Percentiles rank a stretch among this genome's conserved stretches.
Evolutionary conservation across 768 basidiomycete genomes (phyloP).

Genomic region (Boletellus emodensis): DNA sequence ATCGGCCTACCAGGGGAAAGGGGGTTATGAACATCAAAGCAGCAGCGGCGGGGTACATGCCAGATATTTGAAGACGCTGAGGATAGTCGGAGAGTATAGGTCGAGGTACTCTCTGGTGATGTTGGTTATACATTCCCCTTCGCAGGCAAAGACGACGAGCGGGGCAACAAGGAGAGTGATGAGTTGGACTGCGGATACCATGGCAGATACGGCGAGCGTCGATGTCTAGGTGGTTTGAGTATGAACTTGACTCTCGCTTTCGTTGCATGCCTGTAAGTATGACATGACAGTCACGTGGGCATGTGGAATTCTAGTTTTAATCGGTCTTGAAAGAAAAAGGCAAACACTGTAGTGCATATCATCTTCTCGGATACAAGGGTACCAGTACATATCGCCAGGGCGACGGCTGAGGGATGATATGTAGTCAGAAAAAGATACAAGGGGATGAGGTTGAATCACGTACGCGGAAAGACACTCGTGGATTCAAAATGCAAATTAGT

Average conservation of each 20-base stretch:
- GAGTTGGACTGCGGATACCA: conserved; percentile 21
- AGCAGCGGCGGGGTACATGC: conserved; percentile 35
- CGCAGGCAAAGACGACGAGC: conserved; percentile 52
- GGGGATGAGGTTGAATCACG: no score
- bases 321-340: no score
- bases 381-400: not conserved
- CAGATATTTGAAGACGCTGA: conserved; percentile 35
- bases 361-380: not conserved
- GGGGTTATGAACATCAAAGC: not conserved
- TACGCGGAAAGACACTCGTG: not conserved
- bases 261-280: not conserved
- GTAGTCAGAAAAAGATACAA: no score
- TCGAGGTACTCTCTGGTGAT: conserved; percentile 53
- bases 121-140: conserved; percentile 63
- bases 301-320: conserved; percentile 2
- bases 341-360: not conserved
- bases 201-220: conserved; percentile 11
- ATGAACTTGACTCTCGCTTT: not conserved
- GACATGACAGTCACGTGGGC: conserved; percentile 18
- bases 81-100: conserved; percentile 46
- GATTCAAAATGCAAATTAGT: conserved; percentile 15
- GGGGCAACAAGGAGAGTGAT: conserved; percentile 30
- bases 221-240: conserved; percentile 1
- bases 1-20: conserved; percentile 27
- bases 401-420: no score